Evolutionary conservation across 495 filamentous ascomycete species (phyloP), one percentile per base, ranked within the genome.

Genomic region (Lophiostoma macrostomum): DNA sequence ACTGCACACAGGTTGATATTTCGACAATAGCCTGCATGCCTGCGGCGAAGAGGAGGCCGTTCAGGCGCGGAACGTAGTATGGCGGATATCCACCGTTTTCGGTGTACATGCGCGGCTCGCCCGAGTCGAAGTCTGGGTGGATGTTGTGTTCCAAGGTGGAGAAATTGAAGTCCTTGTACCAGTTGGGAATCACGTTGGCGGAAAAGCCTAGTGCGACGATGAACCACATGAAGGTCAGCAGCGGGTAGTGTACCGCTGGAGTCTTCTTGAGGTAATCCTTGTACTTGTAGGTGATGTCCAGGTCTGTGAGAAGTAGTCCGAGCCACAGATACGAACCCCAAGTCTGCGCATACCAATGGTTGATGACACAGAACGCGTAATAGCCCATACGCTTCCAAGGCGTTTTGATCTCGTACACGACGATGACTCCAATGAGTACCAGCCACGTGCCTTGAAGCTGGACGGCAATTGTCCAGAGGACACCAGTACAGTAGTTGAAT

Each of bases 401-500:
- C 8, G 64, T 73, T 41, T 72, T 72, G 53, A 71, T 66, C 53
- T 74, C 68, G 40, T 62, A 60, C 19, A 73, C 59, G 6, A 74
- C 58, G n/a, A 74, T 62, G 8, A 62, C 64, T 42, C 61, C 71
- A 13, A 66, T 51, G 11, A 74, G 52, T 25, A 65, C 61, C 5
- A 67, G 30, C 71, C 71, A 73, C 7, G 68, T 63, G 32, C 63
- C 63, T 59, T 74, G 71, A 10, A 74, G 59, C 38, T 72, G 69
- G 10, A 73, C 69, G 3, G 71, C 69, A 37, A 74, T 71, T 12
- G 70, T 73, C 71, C 71, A 74, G 1, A 74, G 60, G 10, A 73
- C 69, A 35, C 71, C 71, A 10, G 69, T 73, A 53, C 71, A 72
- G 54, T 70, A 74, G 56, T 74, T 69, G 59, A 60, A 66, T 13